Base-by-base conservation (phyloP, 2,329 filamentous ascomycete species). In the Fusarium musae region DNA sequence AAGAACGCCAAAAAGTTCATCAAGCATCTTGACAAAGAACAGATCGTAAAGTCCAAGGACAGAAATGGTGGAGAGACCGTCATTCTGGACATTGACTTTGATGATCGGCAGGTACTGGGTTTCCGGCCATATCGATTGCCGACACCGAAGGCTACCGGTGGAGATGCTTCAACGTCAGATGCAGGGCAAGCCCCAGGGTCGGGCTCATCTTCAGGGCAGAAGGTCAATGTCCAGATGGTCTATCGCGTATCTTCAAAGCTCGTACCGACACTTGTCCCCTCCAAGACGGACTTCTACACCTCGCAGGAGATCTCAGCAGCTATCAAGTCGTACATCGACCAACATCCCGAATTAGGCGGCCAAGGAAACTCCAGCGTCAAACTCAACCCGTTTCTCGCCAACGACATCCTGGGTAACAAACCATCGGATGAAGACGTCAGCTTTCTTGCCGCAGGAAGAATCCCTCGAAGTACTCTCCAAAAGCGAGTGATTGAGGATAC, bases 1-100 rank as follows among this genome's bases (percentile, higher is more conserved):
- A 76, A 77, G 30, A 76, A 72, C 9, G 64, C 64, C 9, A 76
- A 76, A 13, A 76, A 75, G 30, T 76, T 76, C 36, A 76, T 77
- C 42, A 76, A 76, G 30, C 64, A 77, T 36, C 34, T 76, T 5
- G 64, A 74, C 16, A 76, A 77, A 56, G 23, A 43, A 1, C 32
- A 46, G 0, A 32, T 76, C 9, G 64, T 72, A 2, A 72, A 70
- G 15, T 68, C 74, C 0, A 76, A 76, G 23, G 74, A 77, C 13
- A 50, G 74, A 5, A 76, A 76, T 4, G 74, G 74, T 5, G 74
- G 74, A 1, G 74, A 76, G 49, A 76, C 74, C 9, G 74, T 76
- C 12, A 76, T 76, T 36, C 64, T 76, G 2, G 67, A 59, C 7
- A 72, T 77, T 11, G 67, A 76, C 63, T 76, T 76, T 59, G 74